Evolutionary conservation across 805 yeast species (phyloP).

Genomic region (Sugiyamaella chiloensis): DNA sequence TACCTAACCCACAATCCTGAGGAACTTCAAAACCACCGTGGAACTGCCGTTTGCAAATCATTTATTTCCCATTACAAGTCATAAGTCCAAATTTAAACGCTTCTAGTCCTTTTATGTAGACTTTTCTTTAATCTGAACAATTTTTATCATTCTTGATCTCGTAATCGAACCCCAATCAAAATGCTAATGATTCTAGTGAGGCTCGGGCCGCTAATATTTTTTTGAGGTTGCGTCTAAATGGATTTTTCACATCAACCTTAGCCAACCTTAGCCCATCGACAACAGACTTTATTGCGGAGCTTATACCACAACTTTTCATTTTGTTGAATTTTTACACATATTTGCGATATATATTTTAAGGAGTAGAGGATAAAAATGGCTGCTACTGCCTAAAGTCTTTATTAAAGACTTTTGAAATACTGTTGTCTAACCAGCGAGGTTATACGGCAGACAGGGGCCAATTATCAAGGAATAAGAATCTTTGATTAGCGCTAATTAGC

Average conservation of each 20-base stretch:
- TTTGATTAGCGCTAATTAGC: too few species aligned
- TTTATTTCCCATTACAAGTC: too few species aligned
- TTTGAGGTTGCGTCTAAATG: background rate
- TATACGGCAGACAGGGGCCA: background rate
- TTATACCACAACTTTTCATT: too few species aligned
- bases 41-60: too few species aligned
- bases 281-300: background rate
- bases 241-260: background rate
- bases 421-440: constrained; percentile 1
- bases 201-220: constrained; percentile 4
- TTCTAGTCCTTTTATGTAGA: too few species aligned
- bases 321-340: too few species aligned
- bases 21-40: too few species aligned
- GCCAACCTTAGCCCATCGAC: background rate
- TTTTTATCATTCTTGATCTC: background rate
- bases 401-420: background rate
- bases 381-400: constrained; percentile 2
- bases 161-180: background rate
- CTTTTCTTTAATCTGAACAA: too few species aligned
- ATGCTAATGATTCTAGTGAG: constrained; percentile 1
- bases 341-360: too few species aligned
- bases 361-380: constrained; percentile 1
- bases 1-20: too few species aligned
- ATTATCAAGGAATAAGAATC: background rate
- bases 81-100: too few species aligned